Evolutionary conservation across 805 yeast genomes (phyloP).

Genomic region (Wickerhamia fluorescens): DNA sequence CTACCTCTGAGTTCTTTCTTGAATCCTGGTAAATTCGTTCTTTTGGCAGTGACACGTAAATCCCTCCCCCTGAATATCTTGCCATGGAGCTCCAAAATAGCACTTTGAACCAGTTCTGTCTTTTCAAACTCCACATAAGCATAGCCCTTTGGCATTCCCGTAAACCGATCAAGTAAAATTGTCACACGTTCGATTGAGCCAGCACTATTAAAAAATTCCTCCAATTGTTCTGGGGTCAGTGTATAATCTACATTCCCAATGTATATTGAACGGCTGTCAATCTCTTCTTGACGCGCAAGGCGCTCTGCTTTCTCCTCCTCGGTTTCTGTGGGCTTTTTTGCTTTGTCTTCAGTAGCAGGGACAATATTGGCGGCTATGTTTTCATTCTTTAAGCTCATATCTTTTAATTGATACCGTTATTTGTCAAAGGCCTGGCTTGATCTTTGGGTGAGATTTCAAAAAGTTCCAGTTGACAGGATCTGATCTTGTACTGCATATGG

Average conservation of each 20-base stretch:
- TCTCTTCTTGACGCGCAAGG: constrained; percentile 35
- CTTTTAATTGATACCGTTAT: constrained; percentile 1
- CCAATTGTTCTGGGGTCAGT: constrained; percentile 45
- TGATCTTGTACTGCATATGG: too few relatives aligned
- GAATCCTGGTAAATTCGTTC: constrained; percentile 50
- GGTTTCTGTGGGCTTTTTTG: constrained; percentile 13
- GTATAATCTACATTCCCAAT: constrained; percentile 45
- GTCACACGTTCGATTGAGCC: constrained; percentile 50
- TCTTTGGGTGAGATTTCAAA: too few relatives aligned
- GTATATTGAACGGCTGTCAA: constrained; percentile 47
- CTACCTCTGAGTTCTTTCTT: constrained; percentile 15
- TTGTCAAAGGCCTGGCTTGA: too few relatives aligned
- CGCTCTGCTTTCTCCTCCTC: constrained; percentile 26
- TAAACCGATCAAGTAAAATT: constrained; percentile 37
- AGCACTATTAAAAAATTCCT: constrained; percentile 35
- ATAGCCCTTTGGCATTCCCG: constrained; percentile 49
- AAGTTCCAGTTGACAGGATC: too few relatives aligned
- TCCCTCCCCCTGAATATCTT: constrained; percentile 39
- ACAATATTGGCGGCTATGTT: constrained; percentile 1
- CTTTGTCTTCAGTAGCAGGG: background rate
- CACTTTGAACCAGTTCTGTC: constrained; percentile 35
- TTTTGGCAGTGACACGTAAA: constrained; percentile 41
- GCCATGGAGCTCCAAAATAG: constrained; percentile 38
- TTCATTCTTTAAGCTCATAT: constrained; percentile 1
- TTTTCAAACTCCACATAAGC: constrained; percentile 56